Percentiles rank a stretch among this genome's conserved stretches.
Conservation (phyloP, 2,329 filamentous ascomycete species). For the Harringtonia lauricola region DNA sequence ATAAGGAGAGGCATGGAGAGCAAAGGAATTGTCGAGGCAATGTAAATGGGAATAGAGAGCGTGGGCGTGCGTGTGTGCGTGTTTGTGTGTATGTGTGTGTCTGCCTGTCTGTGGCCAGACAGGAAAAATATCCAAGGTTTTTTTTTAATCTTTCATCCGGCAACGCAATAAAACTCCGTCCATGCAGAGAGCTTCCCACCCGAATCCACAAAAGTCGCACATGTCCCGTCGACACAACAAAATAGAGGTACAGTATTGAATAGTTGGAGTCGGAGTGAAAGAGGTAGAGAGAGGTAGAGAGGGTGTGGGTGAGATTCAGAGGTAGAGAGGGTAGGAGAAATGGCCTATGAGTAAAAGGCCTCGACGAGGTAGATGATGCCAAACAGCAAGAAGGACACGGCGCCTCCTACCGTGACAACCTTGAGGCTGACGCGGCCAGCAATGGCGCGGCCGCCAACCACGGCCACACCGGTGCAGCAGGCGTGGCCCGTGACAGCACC, state of each 20-base stretch:
- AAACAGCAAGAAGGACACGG: conserved; percentile 81
- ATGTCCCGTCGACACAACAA: neutral
- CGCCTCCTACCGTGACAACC: conserved; percentile 89
- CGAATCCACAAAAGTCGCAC: neutral
- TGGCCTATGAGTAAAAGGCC: conserved; percentile 41
- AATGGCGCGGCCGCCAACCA: conserved; percentile 84
- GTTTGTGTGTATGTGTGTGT: too few species aligned
- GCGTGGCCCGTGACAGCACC: conserved; percentile 80
- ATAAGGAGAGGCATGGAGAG: too few species aligned
- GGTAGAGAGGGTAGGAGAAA: neutral
- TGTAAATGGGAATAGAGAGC: too few species aligned
- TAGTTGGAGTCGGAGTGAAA: too few species aligned
- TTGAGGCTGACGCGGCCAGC: conserved; percentile 89
- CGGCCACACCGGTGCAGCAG: conserved; percentile 82
- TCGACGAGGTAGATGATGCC: conserved; percentile 87
- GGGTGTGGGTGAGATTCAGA: neutral
- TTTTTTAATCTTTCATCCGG: conserved; percentile 5
- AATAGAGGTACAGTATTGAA: neutral
- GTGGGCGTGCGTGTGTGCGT: too few species aligned
- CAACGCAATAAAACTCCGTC: conserved; percentile 11
- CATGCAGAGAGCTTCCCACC: conserved; percentile 10
- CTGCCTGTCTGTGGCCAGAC: neutral
- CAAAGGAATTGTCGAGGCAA: too few species aligned
- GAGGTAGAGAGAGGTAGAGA: neutral
- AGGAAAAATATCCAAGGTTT: conserved; percentile 1